Percentiles rank a stretch among this genome's conserved stretches.
Evolutionary conservation across 495 filamentous ascomycete genomes (phyloP).

Genomic region (Barbatosphaeria neglecta): DNA sequence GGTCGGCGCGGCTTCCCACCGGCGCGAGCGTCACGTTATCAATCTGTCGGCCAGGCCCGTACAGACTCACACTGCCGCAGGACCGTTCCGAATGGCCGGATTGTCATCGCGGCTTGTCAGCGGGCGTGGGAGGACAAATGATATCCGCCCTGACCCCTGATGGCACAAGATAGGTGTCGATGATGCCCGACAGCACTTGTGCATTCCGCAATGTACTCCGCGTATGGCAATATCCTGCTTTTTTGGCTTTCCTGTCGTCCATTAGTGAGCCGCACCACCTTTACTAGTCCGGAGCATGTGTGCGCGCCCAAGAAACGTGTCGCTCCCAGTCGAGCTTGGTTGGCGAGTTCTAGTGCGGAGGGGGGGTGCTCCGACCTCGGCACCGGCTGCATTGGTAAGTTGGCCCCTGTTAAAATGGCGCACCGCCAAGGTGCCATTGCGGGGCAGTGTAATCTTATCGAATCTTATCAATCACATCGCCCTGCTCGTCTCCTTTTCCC

Average conservation of each 20-base stretch:
- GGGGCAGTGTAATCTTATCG: background rate
- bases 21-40: too few species aligned
- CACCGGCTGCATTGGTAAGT: too few species aligned
- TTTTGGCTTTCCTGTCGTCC: background rate
- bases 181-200: background rate
- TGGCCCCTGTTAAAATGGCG: background rate
- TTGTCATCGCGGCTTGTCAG: background rate
- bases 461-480: slow-evolving; percentile 1
- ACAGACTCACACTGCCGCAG: too few species aligned
- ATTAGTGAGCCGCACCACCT: background rate
- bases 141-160: background rate
- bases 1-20: background rate
- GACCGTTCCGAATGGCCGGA: background rate
- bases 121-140: background rate
- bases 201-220: background rate
- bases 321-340: too few species aligned
- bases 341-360: too few species aligned
- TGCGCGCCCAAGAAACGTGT: too few species aligned
- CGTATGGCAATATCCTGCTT: background rate
- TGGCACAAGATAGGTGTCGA: background rate
- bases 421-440: background rate
- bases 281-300: background rate
- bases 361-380: slow-evolving; percentile 1
- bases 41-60: too few species aligned
- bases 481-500: background rate